Evolutionary conservation across 2,329 filamentous ascomycete genomes (phyloP).

Genomic region (Aspergillus glaucus): DNA sequence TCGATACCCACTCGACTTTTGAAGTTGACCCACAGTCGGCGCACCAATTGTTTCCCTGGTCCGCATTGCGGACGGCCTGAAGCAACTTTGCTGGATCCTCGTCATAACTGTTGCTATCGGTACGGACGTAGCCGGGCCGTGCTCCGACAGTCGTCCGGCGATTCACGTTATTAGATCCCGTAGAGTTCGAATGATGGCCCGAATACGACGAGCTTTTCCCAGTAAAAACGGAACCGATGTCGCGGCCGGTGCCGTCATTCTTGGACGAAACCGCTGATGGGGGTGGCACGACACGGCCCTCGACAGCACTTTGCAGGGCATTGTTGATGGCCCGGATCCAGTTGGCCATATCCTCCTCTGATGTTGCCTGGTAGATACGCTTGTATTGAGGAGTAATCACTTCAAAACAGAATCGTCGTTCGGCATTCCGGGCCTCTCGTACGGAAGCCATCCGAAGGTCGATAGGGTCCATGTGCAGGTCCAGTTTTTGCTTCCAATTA

Average conservation of each 20-base stretch:
- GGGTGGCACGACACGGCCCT: constrained; percentile 59
- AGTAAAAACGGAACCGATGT: constrained; percentile 87
- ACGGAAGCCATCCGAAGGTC: constrained; percentile 96
- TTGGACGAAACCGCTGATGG: constrained; percentile 39
- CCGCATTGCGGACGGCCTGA: constrained; percentile 78
- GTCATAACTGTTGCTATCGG: constrained; percentile 65
- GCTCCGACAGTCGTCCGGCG: constrained; percentile 89
- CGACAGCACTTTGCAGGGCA: constrained; percentile 89
- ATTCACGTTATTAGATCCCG: constrained; percentile 55
- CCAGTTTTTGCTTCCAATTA: constrained; percentile 97
- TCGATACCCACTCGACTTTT: constrained; percentile 98
- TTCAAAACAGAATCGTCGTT: constrained; percentile 94
- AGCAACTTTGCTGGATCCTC: constrained; percentile 81
- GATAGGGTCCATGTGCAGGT: constrained; percentile 96
- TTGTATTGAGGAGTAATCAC: constrained; percentile 96
- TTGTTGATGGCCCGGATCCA: constrained; percentile 98
- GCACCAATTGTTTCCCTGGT: constrained; percentile 88
- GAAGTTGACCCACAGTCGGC: constrained; percentile 86
- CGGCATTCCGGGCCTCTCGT: constrained; percentile 86
- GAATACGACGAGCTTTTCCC: constrained; percentile 71
- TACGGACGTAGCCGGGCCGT: constrained; percentile 64
- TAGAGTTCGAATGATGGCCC: constrained; percentile 46
- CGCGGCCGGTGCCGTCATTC: constrained; percentile 61
- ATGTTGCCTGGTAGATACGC: constrained; percentile 93
- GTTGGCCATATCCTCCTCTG: constrained; percentile 94